Evolutionary conservation across 2,329 filamentous ascomycete species (phyloP).

Genomic region (Grosmannia clavigera): DNA sequence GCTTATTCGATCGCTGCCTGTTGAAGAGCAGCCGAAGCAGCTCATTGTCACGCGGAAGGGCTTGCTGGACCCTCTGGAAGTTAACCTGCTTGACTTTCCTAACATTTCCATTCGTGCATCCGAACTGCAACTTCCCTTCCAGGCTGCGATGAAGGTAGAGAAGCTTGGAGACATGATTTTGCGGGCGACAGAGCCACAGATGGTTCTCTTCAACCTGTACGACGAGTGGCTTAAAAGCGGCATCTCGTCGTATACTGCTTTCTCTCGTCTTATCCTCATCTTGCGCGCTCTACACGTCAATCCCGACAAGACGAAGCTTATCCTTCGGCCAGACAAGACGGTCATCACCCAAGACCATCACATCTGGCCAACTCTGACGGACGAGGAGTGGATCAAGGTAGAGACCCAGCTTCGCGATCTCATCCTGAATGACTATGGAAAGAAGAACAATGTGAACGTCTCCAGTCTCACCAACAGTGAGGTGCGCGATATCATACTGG

Average conservation of each 20-base stretch:
- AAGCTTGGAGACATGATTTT: conserved; percentile 99
- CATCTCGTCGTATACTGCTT: conserved; percentile 96
- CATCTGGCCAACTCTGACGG: conserved; percentile 89
- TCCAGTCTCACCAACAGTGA: conserved; percentile 93
- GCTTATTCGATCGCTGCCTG: conserved; percentile 84
- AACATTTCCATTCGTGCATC: conserved; percentile 98
- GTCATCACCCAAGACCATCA: conserved; percentile 98
- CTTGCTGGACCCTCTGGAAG: conserved; percentile 90
- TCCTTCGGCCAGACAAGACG: conserved; percentile 90
- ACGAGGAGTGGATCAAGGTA: conserved; percentile 99
- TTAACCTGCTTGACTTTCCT: conserved; percentile 94
- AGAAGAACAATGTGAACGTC: conserved; percentile 99
- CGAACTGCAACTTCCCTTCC: conserved; percentile 93
- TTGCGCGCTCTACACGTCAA: conserved; percentile 93
- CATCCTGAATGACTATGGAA: conserved; percentile 96
- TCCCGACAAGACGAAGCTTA: conserved; percentile 93
- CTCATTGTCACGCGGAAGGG: conserved; percentile 97
- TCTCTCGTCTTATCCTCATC: conserved; percentile 88
- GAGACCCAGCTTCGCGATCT: conserved; percentile 91
- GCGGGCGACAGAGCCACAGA: conserved; percentile 95
- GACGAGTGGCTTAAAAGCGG: conserved; percentile 93
- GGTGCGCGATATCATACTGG: conserved; percentile 94
- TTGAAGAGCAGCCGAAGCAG: conserved; percentile 98
- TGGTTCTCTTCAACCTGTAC: conserved; percentile 98
- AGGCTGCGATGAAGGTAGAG: conserved; percentile 99